Evolutionary conservation across 2,329 filamentous ascomycete species (phyloP).

Genomic region (Grosmannia huntii): DNA sequence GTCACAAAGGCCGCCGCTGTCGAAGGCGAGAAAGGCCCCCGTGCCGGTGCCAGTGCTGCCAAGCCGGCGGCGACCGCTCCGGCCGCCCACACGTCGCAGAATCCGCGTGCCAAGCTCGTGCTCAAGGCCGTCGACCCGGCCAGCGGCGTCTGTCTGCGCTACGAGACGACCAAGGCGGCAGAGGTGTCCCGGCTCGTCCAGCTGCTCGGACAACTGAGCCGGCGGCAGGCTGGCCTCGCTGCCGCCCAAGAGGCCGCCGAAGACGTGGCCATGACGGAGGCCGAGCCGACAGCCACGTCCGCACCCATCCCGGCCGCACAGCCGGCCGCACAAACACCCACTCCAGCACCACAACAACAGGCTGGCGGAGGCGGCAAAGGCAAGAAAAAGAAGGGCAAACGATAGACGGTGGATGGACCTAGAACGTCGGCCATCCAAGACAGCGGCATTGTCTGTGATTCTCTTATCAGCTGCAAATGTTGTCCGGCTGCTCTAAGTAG

Average conservation of each 20-base stretch:
- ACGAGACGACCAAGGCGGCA: constrained; percentile 78
- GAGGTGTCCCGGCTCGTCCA: constrained; percentile 77
- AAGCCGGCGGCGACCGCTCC: constrained; percentile 16
- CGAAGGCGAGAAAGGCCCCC: constrained; percentile 5
- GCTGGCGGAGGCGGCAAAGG: constrained; percentile 36
- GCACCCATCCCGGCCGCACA: constrained; percentile 8
- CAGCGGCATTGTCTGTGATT: no score
- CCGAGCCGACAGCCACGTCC: constrained; percentile 19
- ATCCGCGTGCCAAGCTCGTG: constrained; percentile 55
- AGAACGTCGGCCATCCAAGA: no score
- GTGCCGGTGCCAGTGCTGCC: constrained; percentile 15
- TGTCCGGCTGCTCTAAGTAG: neutral
- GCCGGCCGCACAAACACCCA: constrained; percentile 18
- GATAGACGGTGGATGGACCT: constrained; percentile 23
- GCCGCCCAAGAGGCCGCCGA: constrained; percentile 26
- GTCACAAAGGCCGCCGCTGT: constrained; percentile 12
- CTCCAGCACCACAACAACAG: constrained; percentile 8
- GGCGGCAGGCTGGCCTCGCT: constrained; percentile 48
- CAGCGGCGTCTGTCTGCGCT: constrained; percentile 76
- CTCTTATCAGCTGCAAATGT: neutral
- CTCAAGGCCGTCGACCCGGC: constrained; percentile 83
- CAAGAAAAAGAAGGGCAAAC: constrained; percentile 63
- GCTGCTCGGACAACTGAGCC: constrained; percentile 62
- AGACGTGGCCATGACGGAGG: constrained; percentile 18
- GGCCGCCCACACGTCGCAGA: constrained; percentile 19